Conservation (phyloP, 352 stramenopile genomes). For the Globisporangium yorkense region DNA sequence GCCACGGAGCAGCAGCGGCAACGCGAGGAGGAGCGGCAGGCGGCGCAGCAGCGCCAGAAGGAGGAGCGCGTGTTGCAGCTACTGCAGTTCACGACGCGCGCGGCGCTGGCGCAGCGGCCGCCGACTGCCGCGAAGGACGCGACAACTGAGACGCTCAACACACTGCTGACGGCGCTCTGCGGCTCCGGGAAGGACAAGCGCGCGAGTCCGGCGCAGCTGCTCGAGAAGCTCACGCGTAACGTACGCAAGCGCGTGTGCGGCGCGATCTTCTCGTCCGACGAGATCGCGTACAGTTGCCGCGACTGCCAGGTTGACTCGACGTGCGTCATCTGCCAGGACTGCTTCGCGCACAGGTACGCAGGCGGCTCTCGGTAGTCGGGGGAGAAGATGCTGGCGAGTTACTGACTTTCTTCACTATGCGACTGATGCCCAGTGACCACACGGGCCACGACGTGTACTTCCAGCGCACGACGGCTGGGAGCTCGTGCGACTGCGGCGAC, state of each 20-base stretch:
- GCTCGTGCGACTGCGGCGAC: slow-evolving; percentile 83
- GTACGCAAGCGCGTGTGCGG: slow-evolving; percentile 74
- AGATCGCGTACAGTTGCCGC: slow-evolving; percentile 86
- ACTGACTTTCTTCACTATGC: neutral
- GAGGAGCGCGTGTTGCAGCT: slow-evolving; percentile 40
- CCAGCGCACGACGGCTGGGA: slow-evolving; percentile 78
- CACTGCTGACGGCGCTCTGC: slow-evolving; percentile 51
- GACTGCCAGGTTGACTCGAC: slow-evolving; percentile 84
- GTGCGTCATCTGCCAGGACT: slow-evolving; percentile 84
- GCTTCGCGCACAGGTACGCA: slow-evolving; percentile 70
- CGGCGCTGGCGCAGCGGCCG: slow-evolving; percentile 24
- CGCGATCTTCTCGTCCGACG: slow-evolving; percentile 79
- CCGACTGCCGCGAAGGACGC: slow-evolving; percentile 14
- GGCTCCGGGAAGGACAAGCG: slow-evolving; percentile 44
- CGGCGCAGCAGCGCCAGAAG: slow-evolving; percentile 26
- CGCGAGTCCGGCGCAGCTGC: slow-evolving; percentile 36
- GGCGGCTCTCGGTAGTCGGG: neutral
- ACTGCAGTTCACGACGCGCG: slow-evolving; percentile 41
- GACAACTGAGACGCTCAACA: slow-evolving; percentile 24
- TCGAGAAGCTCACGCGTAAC: slow-evolving; percentile 53
- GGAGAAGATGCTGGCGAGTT: no score
- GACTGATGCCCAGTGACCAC: slow-evolving; percentile 35
- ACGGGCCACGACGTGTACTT: slow-evolving; percentile 84
- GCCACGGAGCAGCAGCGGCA: slow-evolving; percentile 20
- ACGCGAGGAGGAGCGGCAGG: slow-evolving; percentile 21